Base-by-base conservation (phyloP, 108 stramenopile species). In the Poteriospumella lacustris region DNA sequence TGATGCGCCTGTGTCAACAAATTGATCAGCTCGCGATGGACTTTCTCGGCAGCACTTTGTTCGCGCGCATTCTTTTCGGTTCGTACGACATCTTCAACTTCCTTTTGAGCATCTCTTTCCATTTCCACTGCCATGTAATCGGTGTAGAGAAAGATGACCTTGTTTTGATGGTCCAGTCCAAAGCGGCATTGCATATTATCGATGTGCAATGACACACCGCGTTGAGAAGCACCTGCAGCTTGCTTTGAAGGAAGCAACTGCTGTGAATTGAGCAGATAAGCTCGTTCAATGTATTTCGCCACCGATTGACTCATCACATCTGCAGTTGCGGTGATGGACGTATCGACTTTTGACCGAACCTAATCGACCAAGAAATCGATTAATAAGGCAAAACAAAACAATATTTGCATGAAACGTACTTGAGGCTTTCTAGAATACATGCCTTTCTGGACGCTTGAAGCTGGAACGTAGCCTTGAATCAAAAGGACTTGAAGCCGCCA, bases 401-500 rank as follows among this genome's bases (percentile, higher is more conserved):
- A 24, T 73, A 26, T 73, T 36, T 5, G 5, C 24, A 3, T 33
- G 26, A 3, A 9, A 73, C 70, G 26, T 56, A 73, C 70, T 33
- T 24, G 3, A 9, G 70, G 44, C 70, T 73, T 5, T 5, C 15
- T 56, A 73, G 43, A 73, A 73, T 34, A 73, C 24, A 29, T 3
- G 28, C 70, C 70, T 33, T 36, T 15, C 5, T 42, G 41, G 5
- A 19, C 33, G 31, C 70, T 73, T 3, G 33, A 19, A 9, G 47
- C 5, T 38, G 70, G 70, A 38, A 73, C 33, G 31, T 33, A 73
- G 31, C 41, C 70, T 73, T 73, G 70, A 73, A 73, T 56, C 47
- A 73, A 42, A 24, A 73, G 70, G 5, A 73, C 70, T 56, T 73
- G 70, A 42, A 73, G 42, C 41, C 70, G 36, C 70, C 70, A 73